Evolutionary conservation across 2,329 filamentous ascomycete genomes (phyloP), one percentile per base, ranked within the genome.

Genomic region (Exophiala mesophila): DNA sequence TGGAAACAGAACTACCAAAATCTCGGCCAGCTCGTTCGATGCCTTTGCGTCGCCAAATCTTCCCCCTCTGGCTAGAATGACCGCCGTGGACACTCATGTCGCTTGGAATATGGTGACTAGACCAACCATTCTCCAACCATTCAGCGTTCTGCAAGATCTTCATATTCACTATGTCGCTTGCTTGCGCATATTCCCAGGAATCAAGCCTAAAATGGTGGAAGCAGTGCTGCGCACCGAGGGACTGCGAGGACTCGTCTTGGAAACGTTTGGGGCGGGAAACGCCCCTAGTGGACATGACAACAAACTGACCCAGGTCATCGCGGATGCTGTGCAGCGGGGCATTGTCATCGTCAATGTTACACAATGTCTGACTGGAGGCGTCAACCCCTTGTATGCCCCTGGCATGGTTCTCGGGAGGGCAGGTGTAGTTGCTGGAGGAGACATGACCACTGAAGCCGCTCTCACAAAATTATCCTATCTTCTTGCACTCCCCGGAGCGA

Each of bases 191-290:
- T 95, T 95, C 64, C 89, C 89, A 0, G 89, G 89, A 21, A 94
- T 96, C 66, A 85, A 85, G 62, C 85, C 88, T n/a, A 83, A 88
- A 59, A 94, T 95, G 85, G 76, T 96, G 21, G 87, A 92, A 59
- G 83, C 85, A 1, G 87, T 95, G 12, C 71, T 95, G 46, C 76
- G 76, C 32, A 70, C 88, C 21, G 80, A 86, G n/a, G 80, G 80
- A 34, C 73, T 96, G 10, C 79, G 81, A 36, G 89, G 89, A 1
- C 73, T 95, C 36, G 81, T 96, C 28, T 76, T 96, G 31, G 88
- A 95, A 67, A 95, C 88, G 0, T 95, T 95, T 63, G 89, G 89
- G 46, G 88, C 92, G 61, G 89, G 89, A 43, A 96, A 95, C 65
- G 85, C 89, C 8, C 89, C 89, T 2, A 84, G 83, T 28, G 88